Base-by-base conservation (phyloP, 306 rosid species). In the Pterocarpus macrocarpus region DNA sequence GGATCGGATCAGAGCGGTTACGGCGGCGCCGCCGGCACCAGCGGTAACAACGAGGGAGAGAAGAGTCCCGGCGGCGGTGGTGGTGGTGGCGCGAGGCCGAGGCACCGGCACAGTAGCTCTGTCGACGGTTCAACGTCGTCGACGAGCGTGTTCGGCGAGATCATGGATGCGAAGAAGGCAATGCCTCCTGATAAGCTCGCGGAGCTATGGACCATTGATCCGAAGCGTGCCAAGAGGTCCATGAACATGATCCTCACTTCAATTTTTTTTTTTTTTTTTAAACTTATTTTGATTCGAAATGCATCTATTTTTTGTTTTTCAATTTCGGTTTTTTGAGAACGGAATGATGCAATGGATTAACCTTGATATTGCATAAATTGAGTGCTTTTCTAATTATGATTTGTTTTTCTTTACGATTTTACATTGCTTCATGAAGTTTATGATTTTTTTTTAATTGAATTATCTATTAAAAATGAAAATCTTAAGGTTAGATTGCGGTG, bases 141-240 rank as follows among this genome's bases (percentile, higher is more conserved):
- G 56, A 85, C 94, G 13, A 84, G 90, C 50, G 82, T 88, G 89
- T 90, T 96, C 58, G 97, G 97, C 7, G 99, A 96, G 83, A 87
- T 94, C 62, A 90, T 96, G 98, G 99, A 96, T 3, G 98, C 99
- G 0, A 96, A 96, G 89, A 96, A 96, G 82, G 99, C 99, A n/a
- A 96, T 96, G 99, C 97, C 99, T 85, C 98, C 99, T 16, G 98
- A 94, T 86, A 94, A 96, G 87, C 94, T 96, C 52, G 98, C 98
- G 1, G 99, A 96, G 89, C 98, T 96, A n/a, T 96, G 99, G 99
- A 77, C 49, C 28, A 63, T 92, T 76, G 99, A 96, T 87, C 98
- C 99, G 57, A 96, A 93, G 85, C 97, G 99, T 57, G 99, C 99
- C 83, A 96, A 96, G 88, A 96, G 99, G 99, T 96, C 16, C 70